phyloP scores from a whole-genome alignment of 768 basidiomycete species.

The Exsudoporus frostii region DNA sequence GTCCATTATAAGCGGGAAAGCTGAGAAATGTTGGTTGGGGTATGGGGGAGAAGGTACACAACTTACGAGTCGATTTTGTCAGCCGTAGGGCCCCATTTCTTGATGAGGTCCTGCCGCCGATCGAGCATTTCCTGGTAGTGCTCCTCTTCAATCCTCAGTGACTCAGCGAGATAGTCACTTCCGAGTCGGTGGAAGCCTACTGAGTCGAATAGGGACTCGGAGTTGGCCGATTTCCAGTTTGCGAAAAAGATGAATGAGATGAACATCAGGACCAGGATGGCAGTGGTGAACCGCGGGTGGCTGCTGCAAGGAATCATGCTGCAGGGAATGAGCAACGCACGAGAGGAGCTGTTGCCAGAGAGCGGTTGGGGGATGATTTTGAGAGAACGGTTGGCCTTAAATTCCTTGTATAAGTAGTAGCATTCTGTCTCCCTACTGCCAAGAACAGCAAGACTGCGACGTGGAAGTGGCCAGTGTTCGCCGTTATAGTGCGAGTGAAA shows the following conservation, averaged over 20 bases:
- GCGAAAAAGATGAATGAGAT: conserved; percentile 27
- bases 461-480: too few relatives aligned
- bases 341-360: conserved; percentile 12
- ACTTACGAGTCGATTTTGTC: conserved; percentile 40
- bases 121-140: conserved; percentile 41
- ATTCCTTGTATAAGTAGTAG: not conserved
- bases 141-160: conserved; percentile 19
- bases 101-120: conserved; percentile 45
- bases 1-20: conserved; percentile 32
- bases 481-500: too few relatives aligned
- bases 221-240: conserved; percentile 14
- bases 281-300: conserved; percentile 31
- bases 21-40: conserved; percentile 8
- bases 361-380: not conserved
- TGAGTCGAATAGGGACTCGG: conserved; percentile 2
- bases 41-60: not conserved
- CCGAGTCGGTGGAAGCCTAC: not conserved
- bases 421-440: not conserved
- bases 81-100: conserved; percentile 53
- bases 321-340: not conserved
- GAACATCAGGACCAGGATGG: conserved; percentile 25
- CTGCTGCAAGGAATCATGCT: conserved; percentile 27
- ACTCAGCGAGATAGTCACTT: conserved; percentile 5
- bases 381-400: not conserved
- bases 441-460: not conserved